Evolutionary conservation across 306 rosid genomes (phyloP), one percentile per base, ranked within the genome.

Genomic region (Rubus idaeus): DNA sequence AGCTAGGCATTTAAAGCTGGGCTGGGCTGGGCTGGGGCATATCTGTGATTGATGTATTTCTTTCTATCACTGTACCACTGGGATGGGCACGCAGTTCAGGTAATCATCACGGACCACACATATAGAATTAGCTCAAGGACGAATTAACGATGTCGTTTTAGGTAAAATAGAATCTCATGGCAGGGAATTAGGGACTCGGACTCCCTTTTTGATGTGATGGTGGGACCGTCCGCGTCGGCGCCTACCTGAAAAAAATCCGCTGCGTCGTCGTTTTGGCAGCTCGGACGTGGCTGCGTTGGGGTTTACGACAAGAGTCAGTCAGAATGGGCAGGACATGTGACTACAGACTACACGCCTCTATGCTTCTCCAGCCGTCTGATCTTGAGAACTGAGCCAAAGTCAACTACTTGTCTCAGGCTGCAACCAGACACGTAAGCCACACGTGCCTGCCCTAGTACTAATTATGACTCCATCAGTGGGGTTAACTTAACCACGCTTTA

Each of bases 311-410:
- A 78, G 82, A 68, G 70, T 40, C 37, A 3, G 49, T 9, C 53
- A 70, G 62, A 80, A 70, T 64, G 83, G 55, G 60, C 56, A 20
- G 56, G 80, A 73, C 89, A 85, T 86, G 88, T 83, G 87, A 56
- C 46, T 20, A 26, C 30, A 56, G 4, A 12, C 5, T 35, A 44
- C 50, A 37, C 65, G 57, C 20, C 57, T 65, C 47, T 35, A 70
- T 50, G 72, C 53, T 77, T 37, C 67, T 42, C 68, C 58, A 51
- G 73, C 84, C 85, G 82, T 79, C 21, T 0, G 82, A 68, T 71
- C 42, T 53, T 39, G 58, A 46, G 13, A 51, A 69, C 46, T 16
- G 83, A 47, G 64, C 73, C 76, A 5, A 16, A 50, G 84, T 69
- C 77, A 80, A 75, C 78, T 9, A 5, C 42, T 7, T 30, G 35